Base-by-base conservation (phyloP, 768 basidiomycete genomes). In the Lactifluus volemus region DNA sequence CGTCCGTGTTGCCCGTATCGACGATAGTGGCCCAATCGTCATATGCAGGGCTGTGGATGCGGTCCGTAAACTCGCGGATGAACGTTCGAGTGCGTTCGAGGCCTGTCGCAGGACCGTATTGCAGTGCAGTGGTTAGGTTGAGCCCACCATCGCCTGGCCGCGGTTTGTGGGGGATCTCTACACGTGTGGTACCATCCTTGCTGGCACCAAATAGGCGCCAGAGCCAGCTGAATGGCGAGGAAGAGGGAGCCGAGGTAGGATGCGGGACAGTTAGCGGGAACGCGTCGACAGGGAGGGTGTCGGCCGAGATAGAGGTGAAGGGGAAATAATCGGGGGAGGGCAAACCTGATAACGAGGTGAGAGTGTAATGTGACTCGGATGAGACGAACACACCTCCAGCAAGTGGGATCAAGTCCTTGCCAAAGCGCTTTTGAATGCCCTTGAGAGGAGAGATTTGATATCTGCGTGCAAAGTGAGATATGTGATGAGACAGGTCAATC, bases 1-100 rank as follows among this genome's bases (percentile, higher is more conserved):
- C 86, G 67, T 88, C 88, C 0, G 88, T 91, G 68, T 88, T 89
- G 14, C 88, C 88, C 17, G 77, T 77, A 58, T 86, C 79, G 0
- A 84, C 67, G 29, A 89, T 69, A 1, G 78, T 80, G 4, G 76
- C 71, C 68, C 76, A 89, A 68, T 91, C 79, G 8, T 73, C 69
- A 70, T 88, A 89, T 3, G 73, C 85, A 1, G 86, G 85, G 54
- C 75, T 78, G 70, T 78, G 82, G 2, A 84, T 75, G 59, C 71
- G 80, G 39, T 65, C 65, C 10, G 80, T 77, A 67, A 89, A 85
- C 50, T 85, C 81, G 44, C 78, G 68, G 44, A 87, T 70, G 68
- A 89, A 80, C 19, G 74, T 68, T 53, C 80, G 77, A 0, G 90
- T 75, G 32, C 81, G 76, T 0, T 82, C 78, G 15, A 85, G 69